Conservation (phyloP, 2,329 filamentous ascomycete genomes). For the Aspergillus ibericus region DNA sequence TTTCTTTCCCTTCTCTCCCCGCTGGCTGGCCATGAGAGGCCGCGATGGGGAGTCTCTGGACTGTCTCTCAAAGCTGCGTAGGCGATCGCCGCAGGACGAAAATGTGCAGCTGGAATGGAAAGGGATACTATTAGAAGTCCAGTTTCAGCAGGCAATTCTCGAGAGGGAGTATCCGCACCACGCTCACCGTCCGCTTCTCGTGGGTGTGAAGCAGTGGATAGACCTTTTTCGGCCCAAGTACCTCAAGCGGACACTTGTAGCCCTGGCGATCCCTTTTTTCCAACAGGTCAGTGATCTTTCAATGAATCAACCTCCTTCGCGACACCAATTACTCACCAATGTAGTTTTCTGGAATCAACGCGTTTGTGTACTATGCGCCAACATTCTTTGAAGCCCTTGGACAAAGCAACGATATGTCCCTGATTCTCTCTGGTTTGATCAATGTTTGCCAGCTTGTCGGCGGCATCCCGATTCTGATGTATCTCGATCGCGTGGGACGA, state of each 20-base stretch:
- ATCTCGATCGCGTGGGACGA: conserved; percentile 35
- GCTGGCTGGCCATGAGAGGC: conserved; percentile 49
- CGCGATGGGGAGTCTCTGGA: conserved; percentile 48
- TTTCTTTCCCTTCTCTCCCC: conserved; percentile 55
- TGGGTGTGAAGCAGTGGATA: neutral
- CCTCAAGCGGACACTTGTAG: conserved; percentile 26
- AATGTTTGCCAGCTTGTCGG: conserved; percentile 38
- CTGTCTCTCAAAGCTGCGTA: conserved; percentile 47
- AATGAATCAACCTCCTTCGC: neutral
- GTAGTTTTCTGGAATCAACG: conserved; percentile 46
- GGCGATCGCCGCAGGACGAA: conserved; percentile 47
- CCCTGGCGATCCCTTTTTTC: conserved; percentile 45
- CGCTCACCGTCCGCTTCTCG: neutral
- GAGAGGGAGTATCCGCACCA: neutral
- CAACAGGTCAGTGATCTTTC: conserved; percentile 26
- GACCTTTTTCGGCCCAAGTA: neutral
- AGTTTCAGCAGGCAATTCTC: conserved; percentile 40
- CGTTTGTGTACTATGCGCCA: conserved; percentile 52
- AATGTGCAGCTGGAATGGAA: conserved; percentile 50
- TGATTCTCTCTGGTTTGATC: conserved; percentile 37
- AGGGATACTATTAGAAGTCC: conserved; percentile 52
- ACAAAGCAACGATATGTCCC: conserved; percentile 28
- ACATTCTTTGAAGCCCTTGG: conserved; percentile 48
- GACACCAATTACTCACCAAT: neutral
- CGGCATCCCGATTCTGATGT: conserved; percentile 27